These are phyloP conservation scores for Leccinum disarticulatum DNA, from an alignment of 768 basidiomycete species.

Conservation along the genomic window DNA sequence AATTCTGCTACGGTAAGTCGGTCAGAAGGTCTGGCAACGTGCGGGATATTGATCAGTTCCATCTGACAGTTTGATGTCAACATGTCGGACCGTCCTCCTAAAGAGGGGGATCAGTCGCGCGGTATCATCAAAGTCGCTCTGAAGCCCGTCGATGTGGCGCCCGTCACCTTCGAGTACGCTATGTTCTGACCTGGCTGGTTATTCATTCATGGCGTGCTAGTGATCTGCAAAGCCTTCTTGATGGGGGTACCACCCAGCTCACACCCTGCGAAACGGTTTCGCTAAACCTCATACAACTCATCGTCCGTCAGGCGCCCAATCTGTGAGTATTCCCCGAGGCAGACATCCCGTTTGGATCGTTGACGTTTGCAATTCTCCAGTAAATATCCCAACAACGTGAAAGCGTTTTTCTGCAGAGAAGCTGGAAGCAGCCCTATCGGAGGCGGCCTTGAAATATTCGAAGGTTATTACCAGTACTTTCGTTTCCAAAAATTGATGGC, in stretches of 20 bases:
- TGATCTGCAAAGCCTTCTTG: conserved; percentile 26
- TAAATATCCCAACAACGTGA: conserved; percentile 44
- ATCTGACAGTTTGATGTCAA: conserved; percentile 36
- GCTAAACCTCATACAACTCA: conserved; percentile 47
- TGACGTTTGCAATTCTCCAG: conserved; percentile 25
- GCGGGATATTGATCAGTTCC: neutral
- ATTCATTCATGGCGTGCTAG: too few species aligned
- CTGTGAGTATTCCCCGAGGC: conserved; percentile 33
- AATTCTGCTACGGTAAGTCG: conserved; percentile 31
- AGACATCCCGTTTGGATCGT: neutral
- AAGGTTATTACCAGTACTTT: conserved; percentile 51
- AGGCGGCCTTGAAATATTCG: conserved; percentile 43
- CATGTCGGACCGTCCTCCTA: conserved; percentile 29
- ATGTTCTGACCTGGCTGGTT: neutral
- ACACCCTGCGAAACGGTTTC: conserved; percentile 36
- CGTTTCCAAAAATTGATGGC: neutral
- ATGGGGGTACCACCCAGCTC: conserved; percentile 24
- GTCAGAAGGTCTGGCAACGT: neutral
- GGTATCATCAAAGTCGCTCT: conserved; percentile 35
- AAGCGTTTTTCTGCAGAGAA: conserved; percentile 43
- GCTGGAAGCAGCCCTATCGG: conserved; percentile 28
- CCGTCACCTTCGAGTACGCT: conserved; percentile 38
- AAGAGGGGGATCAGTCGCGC: conserved; percentile 15
- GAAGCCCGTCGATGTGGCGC: conserved; percentile 39
- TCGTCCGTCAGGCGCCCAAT: conserved; percentile 48